Evolutionary conservation across 1,284 basidiomycete genomes (phyloP), one percentile per base, ranked within the genome.

Genomic region (Sporisorium graminicola): DNA sequence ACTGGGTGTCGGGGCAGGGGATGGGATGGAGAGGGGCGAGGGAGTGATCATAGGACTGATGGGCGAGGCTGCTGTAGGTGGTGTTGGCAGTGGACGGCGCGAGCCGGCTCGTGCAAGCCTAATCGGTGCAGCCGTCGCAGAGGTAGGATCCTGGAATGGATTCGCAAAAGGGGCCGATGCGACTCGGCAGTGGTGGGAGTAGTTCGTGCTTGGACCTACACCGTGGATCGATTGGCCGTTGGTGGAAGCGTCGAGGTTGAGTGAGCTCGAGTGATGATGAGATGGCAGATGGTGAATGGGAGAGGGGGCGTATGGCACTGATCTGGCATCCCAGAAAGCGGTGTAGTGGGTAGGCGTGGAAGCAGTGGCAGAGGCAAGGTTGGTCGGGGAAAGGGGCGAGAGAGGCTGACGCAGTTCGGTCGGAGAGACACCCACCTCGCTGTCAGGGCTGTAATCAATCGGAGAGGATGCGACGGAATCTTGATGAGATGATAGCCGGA

Each of bases 21-120:
- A 18, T 10, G 31, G 20, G n/a, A 31, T 12, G 26, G 43, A 7
- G 22, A 35, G 27, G 2, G 66, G 54, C 2, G 58, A 44, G 31
- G 50, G 29, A 1, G 52, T 52, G 9, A 54, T 50, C 50, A 65
- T 29, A 13, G 62, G 50, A 27, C 54, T 54, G 37, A 53, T 27
- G 13, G 68, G 62, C 20, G 62, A 53, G 5, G 50, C 31, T n/a
- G 67, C n/a, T 10, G 68, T 49, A 3, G 68, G 68, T 4, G 68
- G 68, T 2, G 54, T 71, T 12, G 68, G 68, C 20, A 71, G 58
- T 5, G 68, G 68, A 37, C 62, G 68, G 31, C 62, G 68, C 6
- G 68, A 65, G 13, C 43, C 58, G 7, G 62, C 37, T 24, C 68
- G 55, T 13, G 55, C 29, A 8, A 71, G 58, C 10, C 31, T 29